These are phyloP conservation scores for Phialocephala subalpina DNA, from an alignment of 2,329 filamentous ascomycete species.

Conservation along the genomic window DNA sequence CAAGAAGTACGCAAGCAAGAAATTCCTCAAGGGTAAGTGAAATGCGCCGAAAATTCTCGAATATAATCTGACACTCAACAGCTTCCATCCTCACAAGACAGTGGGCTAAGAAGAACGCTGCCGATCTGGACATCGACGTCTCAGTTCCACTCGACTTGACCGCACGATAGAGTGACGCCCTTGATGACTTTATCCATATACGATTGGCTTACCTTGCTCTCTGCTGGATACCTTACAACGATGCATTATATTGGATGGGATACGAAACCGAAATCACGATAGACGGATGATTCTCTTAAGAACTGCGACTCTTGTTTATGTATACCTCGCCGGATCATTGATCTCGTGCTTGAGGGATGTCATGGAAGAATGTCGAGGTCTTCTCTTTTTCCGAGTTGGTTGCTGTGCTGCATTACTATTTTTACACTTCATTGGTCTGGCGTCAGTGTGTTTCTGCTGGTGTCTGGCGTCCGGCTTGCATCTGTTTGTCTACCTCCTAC, in stretches of 20 bases:
- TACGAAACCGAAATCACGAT: slow-evolving; percentile 42
- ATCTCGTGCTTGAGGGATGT: slow-evolving; percentile 31
- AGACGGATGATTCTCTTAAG: slow-evolving; percentile 39
- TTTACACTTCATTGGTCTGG: slow-evolving; percentile 35
- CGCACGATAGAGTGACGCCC: slow-evolving; percentile 36
- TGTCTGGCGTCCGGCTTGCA: slow-evolving; percentile 38
- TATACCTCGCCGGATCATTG: slow-evolving; percentile 32
- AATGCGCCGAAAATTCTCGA: neutral
- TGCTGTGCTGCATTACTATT: slow-evolving; percentile 38
- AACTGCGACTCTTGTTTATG: slow-evolving; percentile 30
- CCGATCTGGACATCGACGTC: slow-evolving; percentile 59
- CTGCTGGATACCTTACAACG: slow-evolving; percentile 39
- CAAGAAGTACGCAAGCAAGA: slow-evolving; percentile 99
- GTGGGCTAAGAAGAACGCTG: slow-evolving; percentile 87
- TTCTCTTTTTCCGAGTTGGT: slow-evolving; percentile 31
- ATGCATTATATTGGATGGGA: slow-evolving; percentile 47
- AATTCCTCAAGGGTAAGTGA: slow-evolving; percentile 91
- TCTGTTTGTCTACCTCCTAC: slow-evolving; percentile 29
- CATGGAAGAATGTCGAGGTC: slow-evolving; percentile 26
- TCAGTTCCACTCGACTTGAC: slow-evolving; percentile 41
- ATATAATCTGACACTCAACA: slow-evolving; percentile 50
- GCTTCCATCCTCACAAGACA: slow-evolving; percentile 90
- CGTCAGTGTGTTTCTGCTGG: slow-evolving; percentile 37
- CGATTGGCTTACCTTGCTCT: slow-evolving; percentile 38
- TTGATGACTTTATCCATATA: slow-evolving; percentile 30